Conservation (phyloP, 768 basidiomycete species). For the Trametes meyenii region DNA sequence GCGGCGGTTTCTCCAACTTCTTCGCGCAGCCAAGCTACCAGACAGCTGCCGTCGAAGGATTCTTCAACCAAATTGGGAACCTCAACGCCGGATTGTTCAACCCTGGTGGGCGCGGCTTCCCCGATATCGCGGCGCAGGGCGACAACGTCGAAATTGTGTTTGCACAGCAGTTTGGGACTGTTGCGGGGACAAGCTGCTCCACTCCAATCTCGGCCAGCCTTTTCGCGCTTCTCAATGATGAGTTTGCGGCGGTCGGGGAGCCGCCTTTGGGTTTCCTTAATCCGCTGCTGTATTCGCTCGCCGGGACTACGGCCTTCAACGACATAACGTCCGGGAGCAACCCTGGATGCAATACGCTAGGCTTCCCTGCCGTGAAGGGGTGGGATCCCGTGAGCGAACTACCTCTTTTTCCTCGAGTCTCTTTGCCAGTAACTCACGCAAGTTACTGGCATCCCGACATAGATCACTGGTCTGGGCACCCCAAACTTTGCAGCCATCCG, state of each 20-base stretch:
- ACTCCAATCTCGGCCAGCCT: slow-evolving; percentile 38
- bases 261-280: slow-evolving; percentile 39
- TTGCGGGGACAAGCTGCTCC: slow-evolving; percentile 38
- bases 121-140: slow-evolving; percentile 49
- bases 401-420: background rate
- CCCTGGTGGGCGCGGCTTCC: slow-evolving; percentile 46
- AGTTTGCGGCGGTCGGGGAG: slow-evolving; percentile 32
- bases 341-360: slow-evolving; percentile 36
- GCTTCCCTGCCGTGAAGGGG: slow-evolving; percentile 34
- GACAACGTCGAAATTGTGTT: slow-evolving; percentile 35
- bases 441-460: background rate
- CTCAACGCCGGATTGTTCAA: slow-evolving; percentile 36
- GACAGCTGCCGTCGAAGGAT: slow-evolving; percentile 38
- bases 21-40: slow-evolving; percentile 42
- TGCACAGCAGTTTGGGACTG: slow-evolving; percentile 21
- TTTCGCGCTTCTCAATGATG: slow-evolving; percentile 38
- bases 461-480: slow-evolving; percentile 1
- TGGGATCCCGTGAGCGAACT: slow-evolving; percentile 35
- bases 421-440: background rate
- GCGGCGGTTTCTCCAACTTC: slow-evolving; percentile 41
- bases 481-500: background rate
- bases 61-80: slow-evolving; percentile 37
- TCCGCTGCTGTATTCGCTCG: slow-evolving; percentile 37
- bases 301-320: slow-evolving; percentile 31
- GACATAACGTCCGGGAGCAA: slow-evolving; percentile 38